Evolutionary conservation across 352 stramenopile genomes (phyloP), one percentile per base, ranked within the genome.

Genomic region (Pythium oligandrum): DNA sequence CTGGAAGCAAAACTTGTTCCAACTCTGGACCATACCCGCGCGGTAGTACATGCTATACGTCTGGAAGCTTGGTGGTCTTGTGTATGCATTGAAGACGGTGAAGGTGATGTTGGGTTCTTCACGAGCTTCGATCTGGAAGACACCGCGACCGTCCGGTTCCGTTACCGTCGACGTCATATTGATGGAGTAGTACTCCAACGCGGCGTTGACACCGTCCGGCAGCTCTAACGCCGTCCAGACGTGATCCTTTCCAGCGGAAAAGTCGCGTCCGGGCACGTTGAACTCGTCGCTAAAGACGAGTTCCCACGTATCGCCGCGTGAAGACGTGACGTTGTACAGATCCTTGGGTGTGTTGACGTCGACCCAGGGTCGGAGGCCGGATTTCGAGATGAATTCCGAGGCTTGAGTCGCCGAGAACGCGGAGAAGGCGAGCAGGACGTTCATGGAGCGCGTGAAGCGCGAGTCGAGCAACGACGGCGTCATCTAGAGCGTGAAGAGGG

Each of bases 1-100:
- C 42, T 96, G 94, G 58, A 97, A 97, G 63, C 93, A 98, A 59
- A 98, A 98, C 47, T 97, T 97, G 63, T 97, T 97, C 92, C 90
- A 98, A 0, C 66, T 79, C 65, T 97, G 89, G 2, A 98, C 48
- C 89, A 97, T 97, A 1, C 79, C 93, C n/a, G 79, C 80, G 8
- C 59, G 55, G 50, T 71, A 71, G 55, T 72, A 65, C 64, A 69
- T 69, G 33, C 40, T 43, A 44, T 55, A 43, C 39, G 53, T 57
- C 35, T 69, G 40, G 38, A 65, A 65, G 5, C 30, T 39, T 34
- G 64, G 59, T 31, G 64, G 64, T 3, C 46, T 49, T 6, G 54
- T 57, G 53, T 68, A 70, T 10, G 52, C 59, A n/a, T 96, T 70
- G 32, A 84, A 90, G 7, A 83, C 86, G 17, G 90, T 91, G n/a